Base-by-base conservation (phyloP, 176 grass and related monocot species). In the Elaeis guineensis region DNA sequence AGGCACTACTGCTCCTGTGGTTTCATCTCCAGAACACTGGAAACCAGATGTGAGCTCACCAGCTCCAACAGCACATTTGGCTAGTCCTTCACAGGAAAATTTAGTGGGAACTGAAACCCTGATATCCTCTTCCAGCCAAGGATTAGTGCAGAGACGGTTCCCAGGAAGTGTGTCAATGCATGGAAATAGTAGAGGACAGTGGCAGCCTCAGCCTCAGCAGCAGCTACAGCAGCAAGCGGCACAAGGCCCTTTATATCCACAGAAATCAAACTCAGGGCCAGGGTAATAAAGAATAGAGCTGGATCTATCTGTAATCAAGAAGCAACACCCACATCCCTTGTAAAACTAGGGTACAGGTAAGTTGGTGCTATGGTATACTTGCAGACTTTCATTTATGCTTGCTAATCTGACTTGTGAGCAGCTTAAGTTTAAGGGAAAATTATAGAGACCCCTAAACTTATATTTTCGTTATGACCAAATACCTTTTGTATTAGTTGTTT, bases 241-340 rank as follows among this genome's bases (percentile, higher is more conserved):
- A 76, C 74, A 80, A 83, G 77, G 89, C 49, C 70, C 57, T 77
- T 65, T 75, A 58, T 70, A 78, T 79, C 19, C 76, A 69, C 87
- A 90, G 51, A 69, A 78, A 48, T 96, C 92, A 77, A 87, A 85
- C 81, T 78, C 84, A 0, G 83, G 87, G 74, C 74, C 72, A 66
- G 83, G 87, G 69, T 88, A 71, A 93, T 75, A 61, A 58, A 64
- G 35, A 30, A 30, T 30, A 30, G 29, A 5, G 6, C 19, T 57
- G 19, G 24, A 57, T 12, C 21, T 57, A 22, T 25, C 15, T 3
- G 55, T 25, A 11, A 22, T 25, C 15, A 30, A 30, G 29, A 30
- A 6, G 29, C 4, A 30, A 6, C 6, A 4, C 6, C 29, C 29
- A 30, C 6, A 30, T 30, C 29, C 29, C 29, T 30, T 30, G 29